Base-by-base conservation (phyloP, 257 asterid species). In the Sherardia arvensis region DNA sequence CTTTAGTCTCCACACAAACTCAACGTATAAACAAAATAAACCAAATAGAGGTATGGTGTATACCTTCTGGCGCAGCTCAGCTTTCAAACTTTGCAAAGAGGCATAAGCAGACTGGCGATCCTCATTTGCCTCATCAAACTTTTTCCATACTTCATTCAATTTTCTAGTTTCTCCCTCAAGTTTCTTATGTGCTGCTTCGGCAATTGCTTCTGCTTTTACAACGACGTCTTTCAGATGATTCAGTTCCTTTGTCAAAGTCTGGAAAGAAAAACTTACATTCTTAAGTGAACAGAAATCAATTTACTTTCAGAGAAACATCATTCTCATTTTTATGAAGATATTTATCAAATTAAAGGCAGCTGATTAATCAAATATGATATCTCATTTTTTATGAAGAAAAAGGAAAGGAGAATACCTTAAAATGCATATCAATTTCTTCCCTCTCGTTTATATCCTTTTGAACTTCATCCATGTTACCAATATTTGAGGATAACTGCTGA, bases 401-500 rank as follows among this genome's bases (percentile, higher is more conserved):
- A 21, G 5, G 18, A 63, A n/a, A 55, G 12, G 10, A 64, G 21
- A 27, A 8, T n/a, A 90, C 99, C 97, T 87, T 90, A 75, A 93
- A 67, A 59, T 81, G 90, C 58, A 66, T 88, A 76, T 93, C 97
- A 71, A 65, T 76, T 83, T 84, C 87, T 59, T 66, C 92, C 71
- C 81, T 81, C 71, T 93, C 80, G 65, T 85, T 91, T 73, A 90
- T 80, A 68, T 91, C 97, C 82, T 89, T 84, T 77, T 84, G 88
- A 70, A 93, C 80, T 78, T 93, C 97, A 71, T 79, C 96, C 69
- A 79, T 84, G 80, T 83, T 85, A 34, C 99, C 96, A 72, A 84
- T 81, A 75, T 79, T 90, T 53, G 87, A 87, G 23, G 97, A 87
- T 61, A 93, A 69, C 64, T 93, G 95, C 59, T 82, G 96, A 2